phyloP scores from a whole-genome alignment of 148 eudicot genomes.

The Vaccinium macrocarpon region DNA sequence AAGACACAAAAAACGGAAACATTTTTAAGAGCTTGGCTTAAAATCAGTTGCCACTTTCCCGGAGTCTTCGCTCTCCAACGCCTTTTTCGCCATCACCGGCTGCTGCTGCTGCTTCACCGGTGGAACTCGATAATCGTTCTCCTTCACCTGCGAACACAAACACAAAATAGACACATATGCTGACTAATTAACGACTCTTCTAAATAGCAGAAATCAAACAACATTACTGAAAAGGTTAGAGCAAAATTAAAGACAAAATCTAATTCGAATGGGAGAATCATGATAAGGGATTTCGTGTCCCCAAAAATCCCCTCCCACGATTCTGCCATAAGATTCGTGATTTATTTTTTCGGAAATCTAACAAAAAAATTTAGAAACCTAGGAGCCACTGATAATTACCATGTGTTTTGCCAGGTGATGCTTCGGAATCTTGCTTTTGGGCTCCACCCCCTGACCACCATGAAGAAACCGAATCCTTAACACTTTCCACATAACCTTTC shows the following conservation, averaged over 20 bases:
- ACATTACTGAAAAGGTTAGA: neutral
- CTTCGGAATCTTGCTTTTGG: slow-evolving; percentile 25
- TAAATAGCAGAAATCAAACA: neutral
- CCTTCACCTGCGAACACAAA: neutral
- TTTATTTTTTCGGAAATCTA: too few relatives aligned
- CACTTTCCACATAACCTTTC: slow-evolving; percentile 37
- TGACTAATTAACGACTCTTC: neutral
- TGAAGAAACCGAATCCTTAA: slow-evolving; percentile 23
- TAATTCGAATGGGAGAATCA: too few relatives aligned
- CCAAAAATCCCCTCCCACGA: too few relatives aligned
- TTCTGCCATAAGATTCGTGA: too few relatives aligned
- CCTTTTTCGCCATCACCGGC: neutral
- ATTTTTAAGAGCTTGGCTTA: neutral
- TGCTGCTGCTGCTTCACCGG: neutral
- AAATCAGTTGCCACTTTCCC: neutral
- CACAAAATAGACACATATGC: neutral
- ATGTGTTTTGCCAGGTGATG: neutral
- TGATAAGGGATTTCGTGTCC: too few relatives aligned
- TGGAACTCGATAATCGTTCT: neutral
- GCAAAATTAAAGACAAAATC: too few relatives aligned
- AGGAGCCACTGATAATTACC: neutral
- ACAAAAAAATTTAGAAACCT: neutral
- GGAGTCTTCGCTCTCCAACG: slow-evolving; percentile 11
- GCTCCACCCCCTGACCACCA: slow-evolving; percentile 45
- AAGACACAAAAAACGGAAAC: neutral